Evolutionary conservation across 1,139 yeast genomes (phyloP), one percentile per base, ranked within the genome.

Genomic region (Debaryomycetaceae sp.): DNA sequence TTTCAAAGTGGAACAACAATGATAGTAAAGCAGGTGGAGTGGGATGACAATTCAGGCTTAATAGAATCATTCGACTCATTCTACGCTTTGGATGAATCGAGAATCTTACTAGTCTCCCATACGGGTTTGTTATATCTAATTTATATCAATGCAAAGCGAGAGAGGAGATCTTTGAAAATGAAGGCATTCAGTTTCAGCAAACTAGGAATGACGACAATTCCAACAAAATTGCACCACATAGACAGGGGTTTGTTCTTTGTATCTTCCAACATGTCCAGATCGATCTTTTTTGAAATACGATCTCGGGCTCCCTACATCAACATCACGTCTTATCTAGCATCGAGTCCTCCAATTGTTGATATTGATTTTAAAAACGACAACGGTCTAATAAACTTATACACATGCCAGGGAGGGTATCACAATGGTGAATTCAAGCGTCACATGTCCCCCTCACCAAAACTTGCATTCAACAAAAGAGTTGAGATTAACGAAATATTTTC

Each of bases 351-450:
- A 1, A 51, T 74, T 1, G 45, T 73, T 20, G 69, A 65, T 45
- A 48, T 71, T 11, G 54, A 56, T 20, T 36, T 50, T 3, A 37
- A 39, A 6, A 20, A 24, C 5, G 42, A 42, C 2, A 45, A 44
- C 2, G 44, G 44, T 22, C 14, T 27, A 5, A 37, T 45, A 3
- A 53, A 53, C n/a, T 17, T 71, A 7, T 53, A 62, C 24, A 48
- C 65, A 4, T 66, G 73, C 42, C 75, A 67, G 46, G 77, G 78
- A 23, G 73, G 76, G 2, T 63, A 66, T 47, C 62, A 65, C 22
- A 63, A 69, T 36, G 72, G 76, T 6, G 76, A 72, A 43, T 50
- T 66, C 36, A 51, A 60, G 41, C 59, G 53, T 39, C 6, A 50
- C 11, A 44, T 27, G 20, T 36, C 27, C 22, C 17, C 34, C 4